These are phyloP conservation scores for Sergeia podlipaevii DNA, from an alignment of 208 protist species.

Conservation along the genomic window DNA sequence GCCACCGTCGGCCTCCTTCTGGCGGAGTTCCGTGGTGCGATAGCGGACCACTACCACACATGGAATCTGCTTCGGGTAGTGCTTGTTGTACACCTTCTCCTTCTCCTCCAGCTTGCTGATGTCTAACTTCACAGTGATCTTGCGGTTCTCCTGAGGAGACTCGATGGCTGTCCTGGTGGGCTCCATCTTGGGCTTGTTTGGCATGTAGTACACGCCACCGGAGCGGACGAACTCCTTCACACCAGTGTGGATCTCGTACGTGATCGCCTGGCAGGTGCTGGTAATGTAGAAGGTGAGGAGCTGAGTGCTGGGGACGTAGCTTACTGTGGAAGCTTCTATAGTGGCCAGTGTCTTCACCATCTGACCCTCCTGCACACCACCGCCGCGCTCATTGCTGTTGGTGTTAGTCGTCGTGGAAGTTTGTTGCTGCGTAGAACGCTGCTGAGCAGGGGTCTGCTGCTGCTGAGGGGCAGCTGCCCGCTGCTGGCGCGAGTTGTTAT, in stretches of 20 bases:
- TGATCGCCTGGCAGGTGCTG: slow-evolving; percentile 58
- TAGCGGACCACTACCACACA: slow-evolving; percentile 89
- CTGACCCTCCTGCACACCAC: slow-evolving; percentile 82
- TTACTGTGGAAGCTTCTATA: slow-evolving; percentile 80
- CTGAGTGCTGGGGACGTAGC: slow-evolving; percentile 56
- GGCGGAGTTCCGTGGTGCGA: slow-evolving; percentile 59
- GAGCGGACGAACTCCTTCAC: slow-evolving; percentile 81
- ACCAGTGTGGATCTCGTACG: slow-evolving; percentile 90
- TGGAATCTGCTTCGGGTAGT: slow-evolving; percentile 90
- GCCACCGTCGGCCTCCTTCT: slow-evolving; percentile 25
- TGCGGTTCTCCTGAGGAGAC: slow-evolving; percentile 62
- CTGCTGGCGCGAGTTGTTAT: slow-evolving; percentile 28
- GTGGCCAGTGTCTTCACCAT: slow-evolving; percentile 91
- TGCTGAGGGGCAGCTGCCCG: neutral
- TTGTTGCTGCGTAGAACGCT: slow-evolving; percentile 20
- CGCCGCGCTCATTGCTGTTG: slow-evolving; percentile 25
- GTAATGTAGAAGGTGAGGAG: slow-evolving; percentile 80
- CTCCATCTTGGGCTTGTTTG: slow-evolving; percentile 89
- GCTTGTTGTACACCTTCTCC: slow-evolving; percentile 83
- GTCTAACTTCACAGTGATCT: slow-evolving; percentile 78
- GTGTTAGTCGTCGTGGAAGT: slow-evolving; percentile 14
- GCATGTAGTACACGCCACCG: slow-evolving; percentile 75
- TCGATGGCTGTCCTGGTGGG: slow-evolving; percentile 67
- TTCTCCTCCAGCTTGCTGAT: slow-evolving; percentile 70
- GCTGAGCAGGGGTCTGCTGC: slow-evolving; percentile 2